These are phyloP conservation scores for Phytophthora agathidicida DNA, from an alignment of 352 stramenopile genomes.

Conservation along the genomic window DNA sequence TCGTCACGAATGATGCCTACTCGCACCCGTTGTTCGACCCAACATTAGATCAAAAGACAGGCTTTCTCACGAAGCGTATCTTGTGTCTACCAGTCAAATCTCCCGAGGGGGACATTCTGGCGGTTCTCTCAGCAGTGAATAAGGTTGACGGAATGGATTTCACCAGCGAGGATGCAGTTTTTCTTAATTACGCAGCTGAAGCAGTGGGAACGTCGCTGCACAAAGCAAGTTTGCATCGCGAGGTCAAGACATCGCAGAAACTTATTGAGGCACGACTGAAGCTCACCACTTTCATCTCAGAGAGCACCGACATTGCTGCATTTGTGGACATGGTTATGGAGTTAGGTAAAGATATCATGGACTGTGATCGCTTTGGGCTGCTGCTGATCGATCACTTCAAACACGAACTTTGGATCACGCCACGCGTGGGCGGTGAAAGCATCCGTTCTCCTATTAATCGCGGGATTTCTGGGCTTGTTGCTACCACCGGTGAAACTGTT, in stretches of 20 bases:
- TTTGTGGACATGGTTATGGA: slow-evolving; percentile 79
- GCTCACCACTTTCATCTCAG: slow-evolving; percentile 68
- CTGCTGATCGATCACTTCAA: slow-evolving; percentile 81
- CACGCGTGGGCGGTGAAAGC: slow-evolving; percentile 49
- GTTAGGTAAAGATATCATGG: slow-evolving; percentile 78
- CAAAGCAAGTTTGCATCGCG: slow-evolving; percentile 68
- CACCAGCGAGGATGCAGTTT: slow-evolving; percentile 66
- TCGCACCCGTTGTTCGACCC: slow-evolving; percentile 67
- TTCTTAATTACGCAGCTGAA: slow-evolving; percentile 77
- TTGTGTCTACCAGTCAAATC: slow-evolving; percentile 68
- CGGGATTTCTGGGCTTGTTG: slow-evolving; percentile 71
- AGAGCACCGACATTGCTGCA: slow-evolving; percentile 63
- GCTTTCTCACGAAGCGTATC: slow-evolving; percentile 64
- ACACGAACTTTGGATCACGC: slow-evolving; percentile 80
- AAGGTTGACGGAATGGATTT: slow-evolving; percentile 80
- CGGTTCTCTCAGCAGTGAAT: slow-evolving; percentile 73
- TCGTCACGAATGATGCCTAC: slow-evolving; percentile 76
- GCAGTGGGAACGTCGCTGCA: slow-evolving; percentile 71
- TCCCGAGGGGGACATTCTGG: slow-evolving; percentile 60
- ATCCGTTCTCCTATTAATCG: slow-evolving; percentile 72
- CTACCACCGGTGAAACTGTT: slow-evolving; percentile 57
- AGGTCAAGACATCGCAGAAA: slow-evolving; percentile 79
- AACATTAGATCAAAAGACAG: slow-evolving; percentile 70
- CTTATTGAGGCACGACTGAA: slow-evolving; percentile 65
- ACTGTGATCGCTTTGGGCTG: slow-evolving; percentile 72